Evolutionary conservation across 75 land plant genomes (phyloP), one percentile per base, ranked within the genome.

Genomic region (Picea glauca): DNA sequence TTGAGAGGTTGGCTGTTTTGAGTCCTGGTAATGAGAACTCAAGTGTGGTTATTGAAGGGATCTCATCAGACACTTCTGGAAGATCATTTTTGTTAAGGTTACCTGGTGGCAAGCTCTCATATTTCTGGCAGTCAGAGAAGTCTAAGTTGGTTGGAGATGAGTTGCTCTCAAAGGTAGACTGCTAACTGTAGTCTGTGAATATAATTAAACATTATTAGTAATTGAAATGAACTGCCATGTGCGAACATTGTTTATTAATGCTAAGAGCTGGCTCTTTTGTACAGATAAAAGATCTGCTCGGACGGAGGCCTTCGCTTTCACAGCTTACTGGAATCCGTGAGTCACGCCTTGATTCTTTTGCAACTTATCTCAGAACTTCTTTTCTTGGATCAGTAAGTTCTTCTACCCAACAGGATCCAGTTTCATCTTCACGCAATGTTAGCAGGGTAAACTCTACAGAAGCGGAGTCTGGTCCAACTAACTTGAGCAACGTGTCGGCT

Each of bases 91-190:
- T 84, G 2, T 32, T 96, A n/a, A 86, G 86, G 76, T 59, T 83
- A 2, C 84, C 88, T 21, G 82, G 85, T 26, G 77, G 70, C 57
- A 61, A 78, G 64, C 77, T 77, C 13, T 73, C 62, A 11, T 94
- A 85, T 57, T 96, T 88, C 72, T 96, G 99, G 99, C 90, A 90
- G 78, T 92, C 99, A 13, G 99, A 96, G 65, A 93, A 87, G 72
- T 92, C 93, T 5, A 89, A 81, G 78, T 78, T 78, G 43, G 67
- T 78, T 76, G 99, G 99, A 1, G 78, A 68, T 60, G 91, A 94
- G 78, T 65, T 94, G 81, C 84, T 94, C 33, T 35, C 60, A 63
- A 89, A 94, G 97, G 99, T 96, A 81, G 63, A 2, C 50, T 20
- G 70, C 61, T 43, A 62, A 68, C 5, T 68, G 33, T 58, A 18